Percentiles rank a stretch among this genome's conserved stretches.
These are phyloP conservation scores for Euphorbia corollata DNA, from an alignment of 441 rosid species.

Conservation along the genomic window DNA sequence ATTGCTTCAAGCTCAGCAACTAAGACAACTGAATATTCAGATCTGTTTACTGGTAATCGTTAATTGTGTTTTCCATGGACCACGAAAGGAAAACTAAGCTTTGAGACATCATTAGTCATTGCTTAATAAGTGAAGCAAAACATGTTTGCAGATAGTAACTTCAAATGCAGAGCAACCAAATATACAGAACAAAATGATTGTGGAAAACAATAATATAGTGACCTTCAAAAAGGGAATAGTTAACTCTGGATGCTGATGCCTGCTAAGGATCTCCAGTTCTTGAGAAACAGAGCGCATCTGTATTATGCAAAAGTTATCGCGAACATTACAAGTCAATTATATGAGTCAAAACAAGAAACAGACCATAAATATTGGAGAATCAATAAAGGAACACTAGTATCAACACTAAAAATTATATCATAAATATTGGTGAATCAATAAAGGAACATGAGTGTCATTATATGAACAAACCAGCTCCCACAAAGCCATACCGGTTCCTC, in stretches of 20 bases:
- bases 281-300: slow-evolving; percentile 80
- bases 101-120: too few species aligned
- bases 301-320: slow-evolving; percentile 14
- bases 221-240: slow-evolving; percentile 90
- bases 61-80: not conserved
- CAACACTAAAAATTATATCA: too few species aligned
- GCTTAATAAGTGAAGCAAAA: not conserved
- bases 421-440: too few species aligned
- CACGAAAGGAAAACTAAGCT: not conserved
- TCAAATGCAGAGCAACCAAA: not conserved
- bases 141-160: not conserved
- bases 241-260: slow-evolving; percentile 87
- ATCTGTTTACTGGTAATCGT: not conserved
- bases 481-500: slow-evolving; percentile 75
- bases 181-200: not conserved
- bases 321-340: slow-evolving; percentile 13
- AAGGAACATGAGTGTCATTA: not conserved
- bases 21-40: too few species aligned
- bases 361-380: not conserved
- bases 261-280: slow-evolving; percentile 87
- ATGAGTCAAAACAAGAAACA: slow-evolving; percentile 6
- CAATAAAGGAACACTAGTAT: not conserved
- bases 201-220: not conserved
- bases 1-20: too few species aligned
- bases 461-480: not conserved